Conservation (phyloP, 2,329 filamentous ascomycete species). For the Pleurostoma richardsiae region DNA sequence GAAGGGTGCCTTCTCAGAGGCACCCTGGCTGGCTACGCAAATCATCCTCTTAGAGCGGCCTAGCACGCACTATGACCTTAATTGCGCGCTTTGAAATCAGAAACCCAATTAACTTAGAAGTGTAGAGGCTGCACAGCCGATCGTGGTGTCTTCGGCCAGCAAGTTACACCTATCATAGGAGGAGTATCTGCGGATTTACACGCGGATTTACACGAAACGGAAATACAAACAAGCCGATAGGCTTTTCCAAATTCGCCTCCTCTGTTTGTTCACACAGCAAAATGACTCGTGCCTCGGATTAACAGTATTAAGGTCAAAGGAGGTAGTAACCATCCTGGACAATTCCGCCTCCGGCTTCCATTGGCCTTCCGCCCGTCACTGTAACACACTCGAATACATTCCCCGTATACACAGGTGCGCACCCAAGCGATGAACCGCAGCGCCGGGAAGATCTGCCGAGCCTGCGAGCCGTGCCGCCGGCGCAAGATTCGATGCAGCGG, state of each 20-base stretch:
- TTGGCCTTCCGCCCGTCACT: background rate
- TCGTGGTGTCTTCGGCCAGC: too few relatives aligned
- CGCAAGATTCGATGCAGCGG: constrained; percentile 10
- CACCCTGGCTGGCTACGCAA: too few relatives aligned
- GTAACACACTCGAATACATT: background rate
- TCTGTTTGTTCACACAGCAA: background rate
- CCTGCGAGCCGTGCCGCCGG: constrained; percentile 11
- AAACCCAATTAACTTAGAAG: background rate
- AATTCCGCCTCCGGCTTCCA: background rate
- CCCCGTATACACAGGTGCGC: background rate
- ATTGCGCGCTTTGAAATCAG: background rate
- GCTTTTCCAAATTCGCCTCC: background rate
- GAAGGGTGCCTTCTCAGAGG: too few relatives aligned
- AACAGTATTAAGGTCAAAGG: background rate
- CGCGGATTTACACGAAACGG: background rate
- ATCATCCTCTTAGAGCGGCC: background rate
- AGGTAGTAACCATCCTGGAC: background rate
- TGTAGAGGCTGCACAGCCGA: too few relatives aligned
- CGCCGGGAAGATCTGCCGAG: constrained; percentile 10
- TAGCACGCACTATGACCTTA: background rate
- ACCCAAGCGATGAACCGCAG: background rate
- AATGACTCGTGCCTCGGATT: background rate
- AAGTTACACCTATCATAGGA: too few relatives aligned
- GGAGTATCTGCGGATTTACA: background rate
- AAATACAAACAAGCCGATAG: background rate